Conservation (phyloP, 1,139 yeast genomes). For the Ashbya aceris region DNA sequence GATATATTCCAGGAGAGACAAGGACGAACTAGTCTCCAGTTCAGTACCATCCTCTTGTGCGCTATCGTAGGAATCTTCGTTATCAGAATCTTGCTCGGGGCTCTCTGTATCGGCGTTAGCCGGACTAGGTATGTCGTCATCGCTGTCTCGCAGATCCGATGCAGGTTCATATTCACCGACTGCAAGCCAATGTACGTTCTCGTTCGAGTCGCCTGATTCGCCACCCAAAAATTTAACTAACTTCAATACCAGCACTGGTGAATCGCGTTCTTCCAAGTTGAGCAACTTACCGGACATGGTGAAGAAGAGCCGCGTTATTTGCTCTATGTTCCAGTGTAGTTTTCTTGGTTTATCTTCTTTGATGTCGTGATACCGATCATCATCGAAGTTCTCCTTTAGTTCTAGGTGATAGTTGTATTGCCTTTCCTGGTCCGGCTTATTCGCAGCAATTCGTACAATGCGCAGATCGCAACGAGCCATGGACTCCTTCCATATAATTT, state of each 20-base stretch:
- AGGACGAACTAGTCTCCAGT: slow-evolving; percentile 24
- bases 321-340: slow-evolving; percentile 34
- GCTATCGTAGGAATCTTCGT: slow-evolving; percentile 9
- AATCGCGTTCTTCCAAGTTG: slow-evolving; percentile 51
- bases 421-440: background rate
- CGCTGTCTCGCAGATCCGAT: slow-evolving; percentile 10
- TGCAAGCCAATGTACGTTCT: slow-evolving; percentile 29
- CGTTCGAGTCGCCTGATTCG: slow-evolving; percentile 12
- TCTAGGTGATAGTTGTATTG: slow-evolving; percentile 38
- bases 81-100: slow-evolving; percentile 15
- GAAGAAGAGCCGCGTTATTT: slow-evolving; percentile 51
- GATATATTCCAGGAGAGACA: slow-evolving; percentile 59
- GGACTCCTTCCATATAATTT: slow-evolving; percentile 70
- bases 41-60: slow-evolving; percentile 3
- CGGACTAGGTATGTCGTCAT: slow-evolving; percentile 12
- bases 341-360: slow-evolving; percentile 33
- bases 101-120: slow-evolving; percentile 20
- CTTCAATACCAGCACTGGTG: slow-evolving; percentile 64
- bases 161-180: slow-evolving; percentile 24
- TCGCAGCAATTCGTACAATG: slow-evolving; percentile 30
- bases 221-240: slow-evolving; percentile 29
- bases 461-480: slow-evolving; percentile 47
- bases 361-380: slow-evolving; percentile 60
- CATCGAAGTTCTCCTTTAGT: slow-evolving; percentile 55
- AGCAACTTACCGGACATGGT: slow-evolving; percentile 64